Evolutionary conservation across 2,329 filamentous ascomycete species (phyloP).

Genomic region (Exophiala viscosa): DNA sequence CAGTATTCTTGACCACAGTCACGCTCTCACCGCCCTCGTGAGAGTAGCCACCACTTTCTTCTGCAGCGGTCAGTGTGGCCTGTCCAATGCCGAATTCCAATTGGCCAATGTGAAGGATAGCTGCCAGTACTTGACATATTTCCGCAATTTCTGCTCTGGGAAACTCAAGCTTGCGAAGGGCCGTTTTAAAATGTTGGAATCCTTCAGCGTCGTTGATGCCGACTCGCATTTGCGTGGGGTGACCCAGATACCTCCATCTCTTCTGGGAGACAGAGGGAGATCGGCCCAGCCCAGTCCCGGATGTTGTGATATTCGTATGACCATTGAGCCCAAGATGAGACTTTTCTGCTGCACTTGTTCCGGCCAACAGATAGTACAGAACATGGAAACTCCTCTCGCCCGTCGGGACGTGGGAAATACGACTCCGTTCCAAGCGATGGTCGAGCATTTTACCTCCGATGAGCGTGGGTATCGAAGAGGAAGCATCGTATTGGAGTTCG

Average conservation of each 20-base stretch:
- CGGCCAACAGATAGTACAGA: slow-evolving; percentile 89
- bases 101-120: slow-evolving; percentile 95
- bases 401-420: slow-evolving; percentile 86
- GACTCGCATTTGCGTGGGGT: slow-evolving; percentile 93
- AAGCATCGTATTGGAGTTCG: slow-evolving; percentile 93
- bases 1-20: slow-evolving; percentile 90
- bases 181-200: slow-evolving; percentile 96
- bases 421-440: slow-evolving; percentile 85
- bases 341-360: slow-evolving; percentile 87
- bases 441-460: slow-evolving; percentile 94
- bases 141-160: slow-evolving; percentile 90
- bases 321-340: slow-evolving; percentile 69
- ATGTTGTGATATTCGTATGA: slow-evolving; percentile 37
- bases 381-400: slow-evolving; percentile 96
- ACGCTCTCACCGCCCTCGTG: slow-evolving; percentile 85
- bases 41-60: slow-evolving; percentile 94
- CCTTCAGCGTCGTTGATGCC: slow-evolving; percentile 94
- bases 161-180: slow-evolving; percentile 89
- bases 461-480: slow-evolving; percentile 76
- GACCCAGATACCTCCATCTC: slow-evolving; percentile 92
- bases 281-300: slow-evolving; percentile 46
- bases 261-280: slow-evolving; percentile 61
- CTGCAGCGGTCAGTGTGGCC: slow-evolving; percentile 71
- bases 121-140: slow-evolving; percentile 90
- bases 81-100: slow-evolving; percentile 85